These are phyloP conservation scores for Lasiodiplodia sp. DNA, from an alignment of 2,329 filamentous ascomycete genomes.

Conservation along the genomic window DNA sequence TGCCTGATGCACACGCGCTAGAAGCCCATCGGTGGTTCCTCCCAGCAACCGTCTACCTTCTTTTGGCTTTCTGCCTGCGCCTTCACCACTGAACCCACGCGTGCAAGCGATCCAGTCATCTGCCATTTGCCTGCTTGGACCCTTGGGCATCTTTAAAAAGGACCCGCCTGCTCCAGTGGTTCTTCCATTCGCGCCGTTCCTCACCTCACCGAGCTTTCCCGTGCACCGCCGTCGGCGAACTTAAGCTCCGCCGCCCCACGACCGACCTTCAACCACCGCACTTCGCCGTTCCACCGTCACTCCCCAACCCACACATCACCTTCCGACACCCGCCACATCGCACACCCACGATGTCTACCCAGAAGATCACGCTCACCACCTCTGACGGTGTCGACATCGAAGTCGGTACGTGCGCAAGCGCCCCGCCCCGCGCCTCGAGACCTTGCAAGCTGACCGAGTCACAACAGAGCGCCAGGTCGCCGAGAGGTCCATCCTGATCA, in stretches of 20 bases:
- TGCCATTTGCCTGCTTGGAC: neutral
- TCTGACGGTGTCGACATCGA: conserved; percentile 55
- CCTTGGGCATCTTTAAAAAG: neutral
- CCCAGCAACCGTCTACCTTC: too few species aligned
- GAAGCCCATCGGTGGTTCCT: too few species aligned
- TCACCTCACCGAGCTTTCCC: neutral
- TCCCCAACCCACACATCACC: conserved; percentile 13
- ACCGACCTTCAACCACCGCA: conserved; percentile 26
- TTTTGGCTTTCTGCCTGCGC: too few species aligned
- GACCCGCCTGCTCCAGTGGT: neutral
- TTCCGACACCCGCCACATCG: conserved; percentile 13
- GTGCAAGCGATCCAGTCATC: too few species aligned
- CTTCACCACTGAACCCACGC: too few species aligned
- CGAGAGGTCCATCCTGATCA: conserved; percentile 93
- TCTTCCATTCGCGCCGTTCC: neutral
- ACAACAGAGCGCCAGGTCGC: conserved; percentile 76
- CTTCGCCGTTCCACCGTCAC: conserved; percentile 19
- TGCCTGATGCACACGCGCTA: too few species aligned
- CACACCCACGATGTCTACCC: conserved; percentile 37
- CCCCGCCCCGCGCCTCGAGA: conserved; percentile 1
- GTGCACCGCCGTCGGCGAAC: conserved; percentile 4
- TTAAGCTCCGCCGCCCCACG: conserved; percentile 14
- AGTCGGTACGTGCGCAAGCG: conserved; percentile 44
- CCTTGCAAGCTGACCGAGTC: conserved; percentile 4
- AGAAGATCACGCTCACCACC: conserved; percentile 53